phyloP scores from a whole-genome alignment of 148 eudicot species.

The Fallopia convolvulus region DNA sequence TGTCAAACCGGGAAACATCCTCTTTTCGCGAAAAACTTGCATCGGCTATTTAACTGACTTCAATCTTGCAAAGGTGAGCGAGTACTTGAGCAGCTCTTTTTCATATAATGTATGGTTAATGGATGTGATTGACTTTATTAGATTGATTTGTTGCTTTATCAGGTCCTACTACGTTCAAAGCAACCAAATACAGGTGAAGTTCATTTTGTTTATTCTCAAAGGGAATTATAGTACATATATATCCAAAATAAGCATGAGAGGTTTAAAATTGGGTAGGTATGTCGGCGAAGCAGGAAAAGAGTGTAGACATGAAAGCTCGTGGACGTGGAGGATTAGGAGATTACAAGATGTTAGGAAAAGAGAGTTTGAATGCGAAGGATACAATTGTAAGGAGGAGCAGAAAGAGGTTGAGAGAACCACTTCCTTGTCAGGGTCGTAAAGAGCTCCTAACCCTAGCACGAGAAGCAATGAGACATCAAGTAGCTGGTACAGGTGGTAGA shows the following conservation, averaged over 20 bases:
- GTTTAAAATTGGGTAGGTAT: neutral
- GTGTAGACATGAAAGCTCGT: constrained; percentile 20
- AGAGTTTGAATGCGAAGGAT: constrained; percentile 31
- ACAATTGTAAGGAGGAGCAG: too few relatives aligned
- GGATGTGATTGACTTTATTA: neutral
- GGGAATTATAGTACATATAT: too few relatives aligned
- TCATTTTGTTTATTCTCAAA: neutral
- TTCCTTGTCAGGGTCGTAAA: constrained; percentile 58
- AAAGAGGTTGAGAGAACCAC: constrained; percentile 58
- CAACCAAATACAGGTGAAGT: constrained; percentile 39
- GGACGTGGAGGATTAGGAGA: too few relatives aligned
- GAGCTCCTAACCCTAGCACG: constrained; percentile 65
- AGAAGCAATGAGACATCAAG: constrained; percentile 48
- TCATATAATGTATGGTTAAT: too few relatives aligned
- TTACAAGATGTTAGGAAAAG: constrained; percentile 38
- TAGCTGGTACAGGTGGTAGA: neutral
- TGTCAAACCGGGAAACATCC: constrained; percentile 90
- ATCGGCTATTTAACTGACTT: constrained; percentile 84
- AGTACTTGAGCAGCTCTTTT: neutral
- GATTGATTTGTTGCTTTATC: constrained; percentile 10
- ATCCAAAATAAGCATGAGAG: neutral
- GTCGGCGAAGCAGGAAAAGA: constrained; percentile 38
- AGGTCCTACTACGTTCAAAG: constrained; percentile 75
- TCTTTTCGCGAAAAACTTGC: constrained; percentile 50
- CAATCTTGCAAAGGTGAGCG: constrained; percentile 69